Evolutionary conservation across 495 filamentous ascomycete species (phyloP).

Genomic region (Neurospora sp.): DNA sequence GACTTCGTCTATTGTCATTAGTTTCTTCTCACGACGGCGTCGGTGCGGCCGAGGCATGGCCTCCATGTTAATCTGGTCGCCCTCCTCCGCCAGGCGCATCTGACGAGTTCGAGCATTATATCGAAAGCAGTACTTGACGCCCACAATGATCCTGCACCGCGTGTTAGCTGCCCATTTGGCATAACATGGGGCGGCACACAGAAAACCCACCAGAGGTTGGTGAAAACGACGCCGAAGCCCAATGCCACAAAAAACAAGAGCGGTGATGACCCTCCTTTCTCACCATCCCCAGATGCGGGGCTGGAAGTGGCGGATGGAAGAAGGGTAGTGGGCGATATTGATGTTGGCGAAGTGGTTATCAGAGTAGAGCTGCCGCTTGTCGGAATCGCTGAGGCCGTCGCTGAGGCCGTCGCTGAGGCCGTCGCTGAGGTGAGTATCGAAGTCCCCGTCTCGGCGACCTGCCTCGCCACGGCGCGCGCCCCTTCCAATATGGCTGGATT

Average conservation of each 20-base stretch:
- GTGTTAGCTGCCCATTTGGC: constrained; percentile 18
- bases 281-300: not conserved
- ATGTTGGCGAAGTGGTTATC: not conserved
- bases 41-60: constrained; percentile 71
- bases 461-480: constrained; percentile 17
- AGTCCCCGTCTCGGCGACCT: constrained; percentile 4
- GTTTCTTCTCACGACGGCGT: constrained; percentile 83
- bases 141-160: constrained; percentile 86
- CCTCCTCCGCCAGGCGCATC: constrained; percentile 68
- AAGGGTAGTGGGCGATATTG: not conserved
- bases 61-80: constrained; percentile 76
- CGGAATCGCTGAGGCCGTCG: not conserved
- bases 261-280: constrained; percentile 47
- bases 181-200: not conserved
- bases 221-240: constrained; percentile 97
- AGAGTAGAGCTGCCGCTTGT: not conserved
- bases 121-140: constrained; percentile 97
- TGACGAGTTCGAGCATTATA: constrained; percentile 92
- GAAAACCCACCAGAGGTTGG: constrained; percentile 79
- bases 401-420: not conserved
- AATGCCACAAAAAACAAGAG: constrained; percentile 94
- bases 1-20: constrained; percentile 98
- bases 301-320: not conserved
- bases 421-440: not conserved
- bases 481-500: constrained; percentile 18